A percentile compares a stretch with the other conserved stretches of the same genome.
These are phyloP conservation scores for Trametes polyzona DNA, from an alignment of 1,284 basidiomycete species.

Conservation along the genomic window DNA sequence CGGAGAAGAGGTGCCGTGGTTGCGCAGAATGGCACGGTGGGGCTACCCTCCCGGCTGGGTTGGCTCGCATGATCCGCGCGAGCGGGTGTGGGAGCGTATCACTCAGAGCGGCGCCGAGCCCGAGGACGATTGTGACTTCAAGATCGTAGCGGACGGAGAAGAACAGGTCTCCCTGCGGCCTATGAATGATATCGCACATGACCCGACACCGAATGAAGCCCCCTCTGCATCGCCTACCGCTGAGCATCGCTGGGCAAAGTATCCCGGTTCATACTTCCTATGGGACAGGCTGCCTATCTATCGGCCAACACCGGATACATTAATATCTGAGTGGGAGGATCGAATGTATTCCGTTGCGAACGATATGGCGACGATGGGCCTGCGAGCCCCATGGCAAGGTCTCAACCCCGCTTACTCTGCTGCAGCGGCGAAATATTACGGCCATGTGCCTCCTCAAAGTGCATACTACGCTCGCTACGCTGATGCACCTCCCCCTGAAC, in stretches of 20 bases:
- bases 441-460: too few relatives aligned
- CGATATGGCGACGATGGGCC: too few relatives aligned
- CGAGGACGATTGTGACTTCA: constrained; percentile 33
- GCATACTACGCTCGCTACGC: neutral
- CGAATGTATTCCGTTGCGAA: too few relatives aligned
- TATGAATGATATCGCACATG: neutral
- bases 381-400: constrained; percentile 44
- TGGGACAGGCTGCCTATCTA: constrained; percentile 60
- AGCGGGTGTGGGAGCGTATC: constrained; percentile 47
- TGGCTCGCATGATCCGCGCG: constrained; percentile 52
- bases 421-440: too few relatives aligned
- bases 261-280: constrained; percentile 63
- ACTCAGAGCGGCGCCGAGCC: constrained; percentile 26
- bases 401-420: too few relatives aligned
- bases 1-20: constrained; percentile 52
- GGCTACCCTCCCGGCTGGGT: constrained; percentile 79
- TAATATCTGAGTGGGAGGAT: too few relatives aligned
- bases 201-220: constrained; percentile 2
- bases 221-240: neutral
- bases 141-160: constrained; percentile 44
- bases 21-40: constrained; percentile 68
- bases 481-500: neutral
- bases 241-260: constrained; percentile 60
- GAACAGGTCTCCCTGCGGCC: constrained; percentile 26
- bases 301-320: too few relatives aligned